phyloP scores from a whole-genome alignment of 2,329 filamentous ascomycete genomes.

The Waltergamsia citrina region DNA sequence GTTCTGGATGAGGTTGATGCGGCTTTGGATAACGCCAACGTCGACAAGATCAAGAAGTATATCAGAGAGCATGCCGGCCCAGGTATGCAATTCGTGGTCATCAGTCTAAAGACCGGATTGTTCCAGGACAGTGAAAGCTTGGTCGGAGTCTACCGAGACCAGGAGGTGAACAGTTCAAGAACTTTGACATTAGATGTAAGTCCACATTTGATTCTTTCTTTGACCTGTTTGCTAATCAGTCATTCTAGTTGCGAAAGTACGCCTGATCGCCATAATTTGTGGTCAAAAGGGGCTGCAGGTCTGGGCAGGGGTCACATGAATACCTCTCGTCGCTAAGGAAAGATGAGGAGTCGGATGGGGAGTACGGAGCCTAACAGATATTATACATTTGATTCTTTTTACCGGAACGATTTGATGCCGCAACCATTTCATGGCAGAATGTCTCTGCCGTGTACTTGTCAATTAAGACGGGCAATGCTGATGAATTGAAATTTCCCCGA shows the following conservation, averaged over 20 bases:
- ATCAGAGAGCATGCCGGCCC: slow-evolving; percentile 89
- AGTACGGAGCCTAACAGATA: too few relatives aligned
- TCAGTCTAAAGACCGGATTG: slow-evolving; percentile 87
- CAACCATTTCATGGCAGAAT: too few relatives aligned
- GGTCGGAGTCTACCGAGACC: slow-evolving; percentile 92
- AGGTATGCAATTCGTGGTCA: slow-evolving; percentile 99
- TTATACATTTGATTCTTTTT: too few relatives aligned
- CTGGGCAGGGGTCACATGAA: too few relatives aligned
- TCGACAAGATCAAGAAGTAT: slow-evolving; percentile 92
- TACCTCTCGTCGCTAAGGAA: too few relatives aligned
- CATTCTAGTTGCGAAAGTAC: not conserved
- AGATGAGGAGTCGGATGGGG: too few relatives aligned
- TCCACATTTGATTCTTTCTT: too few relatives aligned
- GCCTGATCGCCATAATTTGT: slow-evolving; percentile 6
- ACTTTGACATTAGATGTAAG: slow-evolving; percentile 93
- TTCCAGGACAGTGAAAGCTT: slow-evolving; percentile 96
- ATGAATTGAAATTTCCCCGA: too few relatives aligned
- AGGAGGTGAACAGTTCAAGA: slow-evolving; percentile 84
- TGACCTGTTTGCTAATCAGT: not conserved
- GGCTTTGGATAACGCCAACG: slow-evolving; percentile 95
- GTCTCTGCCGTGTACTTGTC: too few relatives aligned
- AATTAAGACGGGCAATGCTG: too few relatives aligned
- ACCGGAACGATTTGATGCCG: too few relatives aligned
- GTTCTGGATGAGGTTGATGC: slow-evolving; percentile 97
- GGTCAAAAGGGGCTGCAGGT: too few relatives aligned